These are phyloP conservation scores for Pouteria campechiana DNA, from an alignment of 179 eudicot genomes.

Conservation along the genomic window DNA sequence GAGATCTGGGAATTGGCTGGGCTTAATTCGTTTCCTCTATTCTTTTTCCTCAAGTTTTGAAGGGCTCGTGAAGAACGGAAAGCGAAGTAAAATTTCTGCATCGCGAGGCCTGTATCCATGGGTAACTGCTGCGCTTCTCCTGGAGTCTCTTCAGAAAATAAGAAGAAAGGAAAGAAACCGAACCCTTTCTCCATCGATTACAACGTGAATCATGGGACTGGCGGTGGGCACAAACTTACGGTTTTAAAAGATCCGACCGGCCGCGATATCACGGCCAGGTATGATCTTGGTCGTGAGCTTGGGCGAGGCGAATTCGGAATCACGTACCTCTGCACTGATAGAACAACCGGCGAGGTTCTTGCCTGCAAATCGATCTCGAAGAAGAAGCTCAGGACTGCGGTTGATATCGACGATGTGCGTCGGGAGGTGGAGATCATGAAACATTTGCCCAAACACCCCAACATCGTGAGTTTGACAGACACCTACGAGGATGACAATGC, in stretches of 20 bases:
- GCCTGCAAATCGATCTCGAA: slow-evolving; percentile 74
- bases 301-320: slow-evolving; percentile 82
- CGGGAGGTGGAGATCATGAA: slow-evolving; percentile 77
- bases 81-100: not conserved
- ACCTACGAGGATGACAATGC: slow-evolving; percentile 70
- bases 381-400: slow-evolving; percentile 66
- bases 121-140: slow-evolving; percentile 56
- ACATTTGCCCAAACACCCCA: slow-evolving; percentile 59
- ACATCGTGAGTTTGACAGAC: slow-evolving; percentile 59
- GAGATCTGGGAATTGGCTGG: no score
- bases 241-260: slow-evolving; percentile 66
- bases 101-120: slow-evolving; percentile 27
- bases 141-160: slow-evolving; percentile 15
- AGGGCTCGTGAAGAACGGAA: slow-evolving; percentile 8
- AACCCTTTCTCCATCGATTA: slow-evolving; percentile 59
- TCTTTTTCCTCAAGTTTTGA: not conserved
- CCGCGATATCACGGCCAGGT: slow-evolving; percentile 25
- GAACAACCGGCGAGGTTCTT: slow-evolving; percentile 28
- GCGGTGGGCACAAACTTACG: slow-evolving; percentile 23
- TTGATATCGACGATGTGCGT: slow-evolving; percentile 74
- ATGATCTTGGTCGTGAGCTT: slow-evolving; percentile 58
- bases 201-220: slow-evolving; percentile 23
- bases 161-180: slow-evolving; percentile 41
- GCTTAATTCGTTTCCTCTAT: no score
- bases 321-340: slow-evolving; percentile 55